Evolutionary conservation across 768 basidiomycete species (phyloP), one percentile per base, ranked within the genome.

Genomic region (Rhizopogon roseolus): DNA sequence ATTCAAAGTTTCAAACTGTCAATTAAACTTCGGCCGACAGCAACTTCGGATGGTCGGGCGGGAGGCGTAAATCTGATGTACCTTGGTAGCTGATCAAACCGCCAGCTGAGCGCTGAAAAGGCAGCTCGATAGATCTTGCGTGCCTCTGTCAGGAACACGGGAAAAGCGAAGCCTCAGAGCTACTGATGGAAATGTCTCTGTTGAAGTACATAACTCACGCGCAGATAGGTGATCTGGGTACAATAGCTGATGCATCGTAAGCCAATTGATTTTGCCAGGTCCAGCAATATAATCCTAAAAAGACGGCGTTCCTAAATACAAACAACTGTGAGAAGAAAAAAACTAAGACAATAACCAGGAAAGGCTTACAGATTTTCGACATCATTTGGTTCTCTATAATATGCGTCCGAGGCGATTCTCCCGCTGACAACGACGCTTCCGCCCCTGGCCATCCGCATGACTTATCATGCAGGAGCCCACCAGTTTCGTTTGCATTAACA

Each of bases 41-140:
- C 16, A 40, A 25, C 22, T 41, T 39, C 16, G 9, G 49, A 32
- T 16, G 43, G 7, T 9, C 25, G 52, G 6, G 41, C 25, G 8
- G 29, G 6, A 34, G 40, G 52, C 19, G n/a, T 8, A 17, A 22
- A 10, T 17, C 22, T 8, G 27, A 3, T 41, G 43, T 28, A 56
- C 52, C 17, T 5, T 32, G 14, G 43, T 39, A 9, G 52, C 29
- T 36, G 48, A 34, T 2, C 84, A 84, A 1, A 89, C 66, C 10
- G 91, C 76, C 9, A 90, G 65, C 42, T 79, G 0, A 91, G 88
- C 61, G 89, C 86, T 4, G 90, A 90, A 17, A 92, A 70, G 0
- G 91, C 78, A 0, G 90, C 85, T 6, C 88, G 81, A 60, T 88
- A 91, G 5, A 88, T 90, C 63, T 80, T 82, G 32, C 91, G 86